phyloP scores from a whole-genome alignment of 495 filamentous ascomycete species.

The Tuber umbilicatum region DNA sequence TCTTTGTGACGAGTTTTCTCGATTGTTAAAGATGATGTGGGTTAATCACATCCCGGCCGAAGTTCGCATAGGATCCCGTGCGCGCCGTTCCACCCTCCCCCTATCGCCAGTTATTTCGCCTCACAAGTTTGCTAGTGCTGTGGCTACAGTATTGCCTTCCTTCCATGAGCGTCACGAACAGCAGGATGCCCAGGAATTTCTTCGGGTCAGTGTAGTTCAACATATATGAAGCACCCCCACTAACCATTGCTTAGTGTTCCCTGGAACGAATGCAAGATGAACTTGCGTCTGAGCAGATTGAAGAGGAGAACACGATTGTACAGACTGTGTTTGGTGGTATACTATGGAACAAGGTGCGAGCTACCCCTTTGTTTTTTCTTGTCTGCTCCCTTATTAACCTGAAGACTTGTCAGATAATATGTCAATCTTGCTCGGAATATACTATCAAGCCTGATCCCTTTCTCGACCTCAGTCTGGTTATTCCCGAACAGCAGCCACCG shows the following conservation, averaged over 20 bases:
- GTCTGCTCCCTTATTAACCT: not conserved
- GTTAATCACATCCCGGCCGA: constrained; percentile 16
- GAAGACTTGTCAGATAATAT: constrained; percentile 26
- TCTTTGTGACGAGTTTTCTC: constrained; percentile 40
- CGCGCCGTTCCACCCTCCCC: not conserved
- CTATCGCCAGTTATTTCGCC: constrained; percentile 35
- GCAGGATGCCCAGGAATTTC: constrained; percentile 39
- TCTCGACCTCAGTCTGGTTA: constrained; percentile 37
- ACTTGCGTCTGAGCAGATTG: constrained; percentile 28
- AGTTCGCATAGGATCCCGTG: not conserved
- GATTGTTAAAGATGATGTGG: constrained; percentile 38
- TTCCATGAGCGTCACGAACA: constrained; percentile 40
- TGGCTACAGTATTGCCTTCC: constrained; percentile 34
- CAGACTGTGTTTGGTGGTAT: constrained; percentile 37
- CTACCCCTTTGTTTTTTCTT: constrained; percentile 6
- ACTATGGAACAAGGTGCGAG: constrained; percentile 40
- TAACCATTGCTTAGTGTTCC: constrained; percentile 29
- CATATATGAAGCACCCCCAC: not conserved
- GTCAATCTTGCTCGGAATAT: constrained; percentile 31
- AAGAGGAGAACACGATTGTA: constrained; percentile 33
- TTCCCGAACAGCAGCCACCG: constrained; percentile 21
- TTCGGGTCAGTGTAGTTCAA: constrained; percentile 24
- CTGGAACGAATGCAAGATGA: constrained; percentile 38
- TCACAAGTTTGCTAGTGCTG: constrained; percentile 38
- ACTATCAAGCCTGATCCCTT: constrained; percentile 40